Percentiles rank a stretch among this genome's conserved stretches.
Conservation (phyloP, 1,284 basidiomycete genomes). For the Sparassis latifolia region DNA sequence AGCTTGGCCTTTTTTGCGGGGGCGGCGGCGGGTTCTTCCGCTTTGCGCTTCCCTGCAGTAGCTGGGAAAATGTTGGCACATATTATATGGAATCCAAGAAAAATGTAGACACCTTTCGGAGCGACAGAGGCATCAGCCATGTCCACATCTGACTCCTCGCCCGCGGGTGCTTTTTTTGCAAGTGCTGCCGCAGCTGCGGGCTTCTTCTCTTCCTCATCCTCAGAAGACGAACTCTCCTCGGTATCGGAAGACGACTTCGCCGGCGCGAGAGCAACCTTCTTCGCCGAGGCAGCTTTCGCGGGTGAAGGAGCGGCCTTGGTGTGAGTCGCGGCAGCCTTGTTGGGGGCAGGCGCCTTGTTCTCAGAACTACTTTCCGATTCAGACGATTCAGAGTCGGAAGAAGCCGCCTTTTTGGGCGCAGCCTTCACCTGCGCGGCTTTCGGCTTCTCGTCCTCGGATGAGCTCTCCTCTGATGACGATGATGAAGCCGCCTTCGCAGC, state of each 20-base stretch:
- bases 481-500: conserved; percentile 7
- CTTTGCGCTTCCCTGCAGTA: conserved; percentile 76
- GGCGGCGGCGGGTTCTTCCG: conserved; percentile 53
- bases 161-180: conserved; percentile 21
- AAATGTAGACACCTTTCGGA: conserved; percentile 32
- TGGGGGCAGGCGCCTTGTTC: conserved; percentile 20
- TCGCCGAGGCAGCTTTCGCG: conserved; percentile 19
- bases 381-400: conserved; percentile 10
- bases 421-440: conserved; percentile 31
- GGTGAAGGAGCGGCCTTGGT: conserved; percentile 17
- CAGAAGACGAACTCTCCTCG: conserved; percentile 11
- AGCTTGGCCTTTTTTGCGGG: conserved; percentile 84
- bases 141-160: conserved; percentile 49
- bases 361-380: conserved; percentile 16
- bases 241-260: conserved; percentile 18
- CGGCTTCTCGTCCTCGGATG: conserved; percentile 25
- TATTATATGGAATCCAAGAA: not conserved
- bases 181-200: conserved; percentile 11
- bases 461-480: conserved; percentile 4
- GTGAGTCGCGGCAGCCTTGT: conserved; percentile 21
- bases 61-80: not conserved
- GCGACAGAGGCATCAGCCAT: conserved; percentile 45
- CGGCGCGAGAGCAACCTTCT: conserved; percentile 20
- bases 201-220: conserved; percentile 13
- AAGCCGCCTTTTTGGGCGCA: conserved; percentile 19